Evolutionary conservation across 306 rosid genomes (phyloP).

Genomic region (Sesbania bispinosa): DNA sequence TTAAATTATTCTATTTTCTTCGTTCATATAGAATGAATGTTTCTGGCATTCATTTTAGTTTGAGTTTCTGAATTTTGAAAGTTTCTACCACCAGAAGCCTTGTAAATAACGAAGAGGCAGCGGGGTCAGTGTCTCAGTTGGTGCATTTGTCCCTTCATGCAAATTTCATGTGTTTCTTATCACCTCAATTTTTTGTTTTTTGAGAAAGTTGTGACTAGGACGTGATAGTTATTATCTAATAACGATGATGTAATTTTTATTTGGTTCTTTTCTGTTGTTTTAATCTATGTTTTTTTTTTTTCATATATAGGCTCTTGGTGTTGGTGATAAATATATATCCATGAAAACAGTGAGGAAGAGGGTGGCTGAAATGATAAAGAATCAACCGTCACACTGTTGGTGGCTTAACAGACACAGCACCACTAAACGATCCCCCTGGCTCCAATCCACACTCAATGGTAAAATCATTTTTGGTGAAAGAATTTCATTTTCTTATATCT

Average conservation of each 20-base stretch:
- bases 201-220: background rate
- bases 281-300: background rate
- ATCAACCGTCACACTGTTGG: slow-evolving; percentile 63
- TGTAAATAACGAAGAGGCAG: slow-evolving; percentile 27
- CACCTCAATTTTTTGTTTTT: background rate
- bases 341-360: slow-evolving; percentile 9
- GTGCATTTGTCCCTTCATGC: slow-evolving; percentile 29
- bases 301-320: slow-evolving; percentile 8
- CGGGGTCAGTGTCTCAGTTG: slow-evolving; percentile 14
- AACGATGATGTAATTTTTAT: background rate
- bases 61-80: background rate
- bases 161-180: background rate
- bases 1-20: too few species aligned
- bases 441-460: slow-evolving; percentile 74
- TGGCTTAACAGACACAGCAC: slow-evolving; percentile 59
- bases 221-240: background rate
- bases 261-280: slow-evolving; percentile 2
- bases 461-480: too few species aligned
- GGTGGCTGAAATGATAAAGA: slow-evolving; percentile 37
- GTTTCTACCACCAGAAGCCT: too few species aligned
- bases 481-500: background rate
- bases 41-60: too few species aligned
- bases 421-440: slow-evolving; percentile 65
- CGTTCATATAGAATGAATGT: too few species aligned
- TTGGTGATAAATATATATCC: slow-evolving; percentile 16